Conservation (phyloP, 192 early-diverging fungal species). For the Backusella tuberculispora region DNA sequence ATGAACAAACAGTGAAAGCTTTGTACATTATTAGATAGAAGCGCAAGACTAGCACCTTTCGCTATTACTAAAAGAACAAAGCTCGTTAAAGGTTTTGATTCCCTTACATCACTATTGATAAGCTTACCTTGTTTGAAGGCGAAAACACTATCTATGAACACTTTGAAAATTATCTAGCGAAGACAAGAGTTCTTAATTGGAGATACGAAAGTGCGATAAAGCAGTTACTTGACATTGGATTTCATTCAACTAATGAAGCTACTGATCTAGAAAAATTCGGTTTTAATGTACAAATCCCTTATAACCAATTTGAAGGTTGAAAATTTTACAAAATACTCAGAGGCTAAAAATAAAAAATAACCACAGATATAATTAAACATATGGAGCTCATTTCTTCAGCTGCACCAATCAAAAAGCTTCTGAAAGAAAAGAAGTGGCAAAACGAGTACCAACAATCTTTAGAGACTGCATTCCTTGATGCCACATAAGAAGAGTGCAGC, state of each 20-base stretch:
- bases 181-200: neutral
- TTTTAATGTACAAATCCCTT: neutral
- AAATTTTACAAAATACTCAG: neutral
- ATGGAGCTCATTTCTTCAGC: neutral
- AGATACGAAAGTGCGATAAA: neutral
- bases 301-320: neutral
- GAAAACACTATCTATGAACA: neutral
- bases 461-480: neutral
- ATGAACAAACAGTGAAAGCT: too few relatives aligned
- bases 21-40: too few relatives aligned
- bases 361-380: neutral
- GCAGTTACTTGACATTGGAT: neutral
- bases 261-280: neutral
- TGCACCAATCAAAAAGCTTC: neutral
- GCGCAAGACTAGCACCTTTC: too few relatives aligned
- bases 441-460: neutral
- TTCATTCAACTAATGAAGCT: neutral
- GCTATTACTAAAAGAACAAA: too few relatives aligned
- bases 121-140: neutral
- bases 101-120: neutral
- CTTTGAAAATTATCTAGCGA: neutral
- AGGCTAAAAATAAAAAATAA: neutral
- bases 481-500: neutral
- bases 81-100: too few relatives aligned
- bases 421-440: neutral